Percentiles rank a stretch among this genome's conserved stretches.
These are phyloP conservation scores for Babesia divergens DNA, from an alignment of 169 alveolate species.

Conservation along the genomic window DNA sequence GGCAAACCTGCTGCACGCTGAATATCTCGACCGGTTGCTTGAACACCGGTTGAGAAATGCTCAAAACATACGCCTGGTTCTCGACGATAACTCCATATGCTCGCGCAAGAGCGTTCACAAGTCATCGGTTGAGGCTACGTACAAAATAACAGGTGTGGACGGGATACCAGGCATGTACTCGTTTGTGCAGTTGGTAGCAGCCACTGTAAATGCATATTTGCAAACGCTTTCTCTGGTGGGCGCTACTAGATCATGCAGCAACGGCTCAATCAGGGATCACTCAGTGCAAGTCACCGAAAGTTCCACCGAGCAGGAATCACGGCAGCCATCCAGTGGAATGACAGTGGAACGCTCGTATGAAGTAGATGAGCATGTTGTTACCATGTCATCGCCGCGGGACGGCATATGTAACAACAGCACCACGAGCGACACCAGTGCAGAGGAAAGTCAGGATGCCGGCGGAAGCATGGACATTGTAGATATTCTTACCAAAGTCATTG, in stretches of 20 bases:
- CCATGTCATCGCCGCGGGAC: not conserved
- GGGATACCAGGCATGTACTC: constrained; percentile 43
- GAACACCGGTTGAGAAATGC: constrained; percentile 45
- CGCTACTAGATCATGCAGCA: not conserved
- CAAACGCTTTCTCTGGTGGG: constrained; percentile 18
- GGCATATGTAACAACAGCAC: not conserved
- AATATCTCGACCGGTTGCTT: constrained; percentile 38
- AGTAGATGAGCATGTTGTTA: not conserved
- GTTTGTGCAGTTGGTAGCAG: constrained; percentile 40
- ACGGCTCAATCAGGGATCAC: not conserved
- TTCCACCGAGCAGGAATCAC: not conserved
- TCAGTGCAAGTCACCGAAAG: not conserved
- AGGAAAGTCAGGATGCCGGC: not conserved
- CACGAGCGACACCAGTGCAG: not conserved
- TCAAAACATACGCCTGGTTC: constrained; percentile 19
- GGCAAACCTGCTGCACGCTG: constrained; percentile 49
- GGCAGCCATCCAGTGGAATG: not conserved
- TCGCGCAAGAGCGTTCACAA: constrained; percentile 7
- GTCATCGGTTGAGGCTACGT: constrained; percentile 7
- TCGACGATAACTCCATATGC: constrained; percentile 27
- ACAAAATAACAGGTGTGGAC: constrained; percentile 28
- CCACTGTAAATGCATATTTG: constrained; percentile 30
- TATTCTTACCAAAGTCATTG: constrained; percentile 41
- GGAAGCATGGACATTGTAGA: constrained; percentile 42
- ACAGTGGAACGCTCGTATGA: not conserved